Conservation (phyloP, 495 filamentous ascomycete genomes). For the Letharia lupina region DNA sequence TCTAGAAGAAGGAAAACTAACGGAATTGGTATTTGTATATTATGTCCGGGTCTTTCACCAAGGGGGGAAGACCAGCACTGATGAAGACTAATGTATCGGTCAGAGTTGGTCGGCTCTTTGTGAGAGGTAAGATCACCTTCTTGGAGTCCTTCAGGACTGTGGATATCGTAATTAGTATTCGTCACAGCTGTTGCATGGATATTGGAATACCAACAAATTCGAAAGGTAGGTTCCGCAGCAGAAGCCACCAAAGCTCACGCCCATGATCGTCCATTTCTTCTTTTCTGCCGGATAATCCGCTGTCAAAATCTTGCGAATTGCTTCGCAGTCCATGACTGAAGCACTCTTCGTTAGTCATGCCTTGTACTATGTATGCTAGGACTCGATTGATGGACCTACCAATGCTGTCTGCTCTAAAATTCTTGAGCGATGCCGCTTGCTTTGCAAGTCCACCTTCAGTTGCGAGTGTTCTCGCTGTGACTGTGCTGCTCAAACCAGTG, state of each 20-base stretch:
- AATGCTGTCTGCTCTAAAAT: constrained; percentile 85
- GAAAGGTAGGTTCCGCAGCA: constrained; percentile 74
- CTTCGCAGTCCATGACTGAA: constrained; percentile 76
- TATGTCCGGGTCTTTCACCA: constrained; percentile 60
- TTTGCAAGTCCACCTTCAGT: constrained; percentile 50
- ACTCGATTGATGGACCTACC: background rate
- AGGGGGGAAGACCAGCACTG: constrained; percentile 71
- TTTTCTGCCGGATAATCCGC: constrained; percentile 60
- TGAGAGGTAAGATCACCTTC: constrained; percentile 46
- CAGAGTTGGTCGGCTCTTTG: background rate
- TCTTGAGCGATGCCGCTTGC: constrained; percentile 75
- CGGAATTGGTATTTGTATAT: constrained; percentile 67
- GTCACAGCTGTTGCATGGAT: background rate
- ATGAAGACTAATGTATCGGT: constrained; percentile 45
- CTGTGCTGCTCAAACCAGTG: constrained; percentile 66
- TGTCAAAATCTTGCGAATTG: constrained; percentile 65
- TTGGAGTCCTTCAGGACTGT: constrained; percentile 55
- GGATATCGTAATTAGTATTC: background rate
- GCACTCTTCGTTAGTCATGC: background rate
- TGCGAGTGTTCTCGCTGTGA: constrained; percentile 62
- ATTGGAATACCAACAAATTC: constrained; percentile 36
- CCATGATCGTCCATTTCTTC: constrained; percentile 74
- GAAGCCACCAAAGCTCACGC: constrained; percentile 91
- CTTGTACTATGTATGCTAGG: background rate
- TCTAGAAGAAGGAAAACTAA: background rate